Base-by-base conservation (phyloP, 495 filamentous ascomycete species). In the Xeromyces bisporus region DNA sequence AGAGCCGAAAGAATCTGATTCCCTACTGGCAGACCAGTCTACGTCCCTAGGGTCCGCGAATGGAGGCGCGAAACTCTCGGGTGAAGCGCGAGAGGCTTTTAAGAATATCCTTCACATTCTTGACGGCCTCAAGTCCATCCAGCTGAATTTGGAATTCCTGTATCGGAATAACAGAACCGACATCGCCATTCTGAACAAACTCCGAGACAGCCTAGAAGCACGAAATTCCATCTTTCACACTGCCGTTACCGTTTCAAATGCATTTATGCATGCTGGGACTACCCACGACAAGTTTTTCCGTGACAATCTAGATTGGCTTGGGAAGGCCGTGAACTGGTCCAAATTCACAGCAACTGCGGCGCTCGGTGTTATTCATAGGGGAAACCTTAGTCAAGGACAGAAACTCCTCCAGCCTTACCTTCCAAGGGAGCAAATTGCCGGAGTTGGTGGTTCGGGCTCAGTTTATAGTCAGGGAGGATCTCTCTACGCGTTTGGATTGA, bases 221-320 rank as follows among this genome's bases (percentile, higher is more conserved):
- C 68, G 91, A 20, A 94, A 94, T 52, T 96, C 89, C 15, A 99
- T 99, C 34, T 99, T 94, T 67, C 91, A 99, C 53, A 89, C 80
- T 3, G 81, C 85, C 1, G 83, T 96, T 23, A 96, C 89, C 0
- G 83, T 99, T 39, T 87, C 89, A 37, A 94, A 94, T 49, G 91
- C 84, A 8, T 96, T 99, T 53, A 99, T 96, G 87, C 89, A 99
- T 45, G 82, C 91, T n/a, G 91, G 91, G 20, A 96, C 91, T 6
- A 94, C 87, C 0, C 85, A 87, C 38, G 91, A 96, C 52, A 83
- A 79, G 43, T 99, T 96, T 61, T 94, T 96, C 65, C 69, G 91
- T 2, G 85, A 94, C 40, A 99, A 96, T 38, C 55, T 99, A 16
- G 91, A 99, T 30, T 99, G 91, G 91, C 67, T 99, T 6, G 83